These are phyloP conservation scores for Hymenoscyphus scutula DNA, from an alignment of 2,329 filamentous ascomycete genomes.

Conservation along the genomic window DNA sequence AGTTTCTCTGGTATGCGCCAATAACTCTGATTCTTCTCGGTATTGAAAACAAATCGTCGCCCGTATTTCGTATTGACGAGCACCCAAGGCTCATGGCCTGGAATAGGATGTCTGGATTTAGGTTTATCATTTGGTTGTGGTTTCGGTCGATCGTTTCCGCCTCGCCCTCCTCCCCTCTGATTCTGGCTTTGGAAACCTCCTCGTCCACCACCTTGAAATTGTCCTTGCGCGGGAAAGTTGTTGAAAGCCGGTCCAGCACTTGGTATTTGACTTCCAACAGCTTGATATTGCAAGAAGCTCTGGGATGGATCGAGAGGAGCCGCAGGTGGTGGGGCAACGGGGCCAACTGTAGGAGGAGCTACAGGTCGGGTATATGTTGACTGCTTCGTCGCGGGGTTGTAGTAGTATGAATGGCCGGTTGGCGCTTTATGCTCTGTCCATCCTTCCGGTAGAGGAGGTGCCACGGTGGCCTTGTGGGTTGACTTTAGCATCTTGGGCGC, in stretches of 20 bases:
- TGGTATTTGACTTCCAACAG: conserved; percentile 41
- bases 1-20: conserved; percentile 93
- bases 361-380: conserved; percentile 84
- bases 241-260: conserved; percentile 37
- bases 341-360: conserved; percentile 31
- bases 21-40: conserved; percentile 80
- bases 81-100: conserved; percentile 81
- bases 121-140: conserved; percentile 76
- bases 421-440: conserved; percentile 96
- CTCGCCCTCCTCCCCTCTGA: conserved; percentile 48
- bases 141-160: conserved; percentile 50
- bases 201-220: conserved; percentile 28
- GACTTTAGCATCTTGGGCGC: conserved; percentile 64
- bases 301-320: conserved; percentile 35
- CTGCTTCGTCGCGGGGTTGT: conserved; percentile 75
- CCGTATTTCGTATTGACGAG: conserved; percentile 91
- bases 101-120: conserved; percentile 74
- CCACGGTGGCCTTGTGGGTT: conserved; percentile 62
- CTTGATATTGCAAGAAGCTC: conserved; percentile 45
- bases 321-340: conserved; percentile 18
- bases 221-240: conserved; percentile 22
- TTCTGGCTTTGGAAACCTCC: conserved; percentile 42
- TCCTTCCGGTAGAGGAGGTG: conserved; percentile 66
- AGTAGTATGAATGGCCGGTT: conserved; percentile 81
- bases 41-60: conserved; percentile 86